Evolutionary conservation across 192 early-diverging fungal genomes (phyloP), one percentile per base, ranked within the genome.

Genomic region (Coemansia sp.): DNA sequence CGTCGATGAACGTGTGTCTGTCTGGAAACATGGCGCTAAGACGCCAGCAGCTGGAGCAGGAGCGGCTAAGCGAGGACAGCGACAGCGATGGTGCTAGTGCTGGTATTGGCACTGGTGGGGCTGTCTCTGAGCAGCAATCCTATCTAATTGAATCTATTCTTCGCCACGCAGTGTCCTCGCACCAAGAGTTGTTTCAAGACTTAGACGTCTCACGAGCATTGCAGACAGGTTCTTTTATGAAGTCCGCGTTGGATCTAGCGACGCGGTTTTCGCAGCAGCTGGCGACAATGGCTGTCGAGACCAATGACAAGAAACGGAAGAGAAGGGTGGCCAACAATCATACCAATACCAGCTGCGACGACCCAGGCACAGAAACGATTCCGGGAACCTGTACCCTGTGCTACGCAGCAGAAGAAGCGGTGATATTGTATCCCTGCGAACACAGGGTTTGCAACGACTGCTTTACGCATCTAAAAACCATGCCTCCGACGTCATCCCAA

Each of bases 301-400:
- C 12, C 3, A 45, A 54, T 5, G 28, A 29, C 51, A 54, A 54
- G 29, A 31, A n/a, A 31, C 56, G 31, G 16, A 22, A 54, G 25
- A 54, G 51, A 54, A 6, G 42, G 14, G 42, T 45, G 42, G 3
- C 7, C 17, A 16, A 3, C 14, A 16, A 45, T 1, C 3, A 3
- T 45, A 12, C 42, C 42, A 16, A 5, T 45, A 16, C 42, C 17
- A 16, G 5, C 22, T 3, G 22, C 7, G 69, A 71, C 8, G 69
- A 71, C 40, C 58, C 69, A 11, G 60, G 48, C 16, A 73, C 71
- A 60, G 71, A 73, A 33, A 63, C 71, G 11, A 33, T 67, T 28
- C 71, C 71, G 29, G 60, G 61, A 3, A 55, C 54, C 6, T 80
- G 77, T 45, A 75, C 77, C n/a, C 60, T 80, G 20, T 80, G 77